phyloP scores from a whole-genome alignment of 1,284 basidiomycete species.

The Fomitopsis schrenkii region DNA sequence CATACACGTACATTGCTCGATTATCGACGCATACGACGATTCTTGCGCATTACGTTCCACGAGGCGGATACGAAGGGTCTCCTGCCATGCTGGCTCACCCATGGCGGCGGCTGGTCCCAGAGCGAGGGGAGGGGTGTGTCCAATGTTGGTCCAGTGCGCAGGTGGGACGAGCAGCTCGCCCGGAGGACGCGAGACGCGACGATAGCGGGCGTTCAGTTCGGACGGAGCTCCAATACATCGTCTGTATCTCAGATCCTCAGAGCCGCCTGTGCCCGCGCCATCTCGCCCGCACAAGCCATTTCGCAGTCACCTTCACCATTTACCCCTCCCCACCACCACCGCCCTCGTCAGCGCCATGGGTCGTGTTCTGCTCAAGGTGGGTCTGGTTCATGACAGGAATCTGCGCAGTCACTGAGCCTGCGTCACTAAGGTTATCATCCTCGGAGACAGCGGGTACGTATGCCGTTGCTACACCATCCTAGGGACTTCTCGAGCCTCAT shows the following conservation, averaged over 20 bases:
- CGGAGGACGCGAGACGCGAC: slow-evolving; percentile 14
- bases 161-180: slow-evolving; percentile 6
- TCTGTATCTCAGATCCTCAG: slow-evolving; percentile 17
- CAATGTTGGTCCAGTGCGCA: slow-evolving; percentile 9
- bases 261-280: slow-evolving; percentile 14
- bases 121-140: neutral
- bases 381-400: slow-evolving; percentile 9
- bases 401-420: slow-evolving; percentile 10
- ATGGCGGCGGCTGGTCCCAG: slow-evolving; percentile 32
- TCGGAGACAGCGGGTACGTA: slow-evolving; percentile 92
- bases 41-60: slow-evolving; percentile 74
- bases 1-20: slow-evolving; percentile 76
- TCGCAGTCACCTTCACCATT: slow-evolving; percentile 10
- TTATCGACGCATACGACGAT: slow-evolving; percentile 75
- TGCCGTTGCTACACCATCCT: slow-evolving; percentile 9
- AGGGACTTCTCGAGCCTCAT: slow-evolving; percentile 3
- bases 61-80: slow-evolving; percentile 70
- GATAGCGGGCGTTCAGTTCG: slow-evolving; percentile 14
- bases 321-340: slow-evolving; percentile 12
- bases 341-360: slow-evolving; percentile 48
- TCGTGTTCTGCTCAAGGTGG: slow-evolving; percentile 92
- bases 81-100: slow-evolving; percentile 82
- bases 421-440: slow-evolving; percentile 85
- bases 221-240: slow-evolving; percentile 17
- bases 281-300: slow-evolving; percentile 12